Evolutionary conservation across 2,329 filamentous ascomycete genomes (phyloP), one percentile per base, ranked within the genome.

Genomic region (Zarea fungicola): DNA sequence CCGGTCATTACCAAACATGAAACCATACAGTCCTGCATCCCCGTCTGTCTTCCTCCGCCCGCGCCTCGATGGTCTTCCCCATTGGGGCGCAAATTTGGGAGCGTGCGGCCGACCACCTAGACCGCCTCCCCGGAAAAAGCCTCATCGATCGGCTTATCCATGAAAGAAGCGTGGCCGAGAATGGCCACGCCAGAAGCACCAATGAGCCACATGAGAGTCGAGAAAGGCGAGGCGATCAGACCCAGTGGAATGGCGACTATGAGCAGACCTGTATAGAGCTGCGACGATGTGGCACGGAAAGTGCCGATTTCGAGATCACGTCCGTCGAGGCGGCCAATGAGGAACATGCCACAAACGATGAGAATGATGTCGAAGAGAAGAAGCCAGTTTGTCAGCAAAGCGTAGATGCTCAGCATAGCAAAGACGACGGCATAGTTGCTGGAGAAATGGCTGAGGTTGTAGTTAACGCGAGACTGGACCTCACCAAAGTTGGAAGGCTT

Each of bases 51-150:
- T 81, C 76, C 80, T 81, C 77, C 80, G 78, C 73, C 77, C 82
- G 80, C 84, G 87, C 87, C 89, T 87, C 80, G 89, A 87, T 93
- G 90, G 89, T 96, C 92, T 96, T 96, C 91, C 92, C 92, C 88
- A 91, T 82, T 77, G 85, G 88, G 91, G 90, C 90, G 86, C 84
- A 79, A 71, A 74, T 83, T 84, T 78, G 81, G 91, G 92, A 96
- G 91, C 86, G 93, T 87, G 93, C 93, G 92, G 92, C 89, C 92
- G 93, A 97, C 91, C 91, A 95, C 81, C 84, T 97, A 99, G 87
- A 99, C 93, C 91, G 93, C 92, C 92, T 99, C 93, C 91, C 95
- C 93, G 80, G 92, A 96, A 96, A 99, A 99, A 96, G 91, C 91
- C 91, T 95, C 92, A 84, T 97, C 93, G 77, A 97, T 96, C 52